A percentile compares a stretch with the other conserved stretches of the same genome.
Evolutionary conservation across 1,284 basidiomycete species (phyloP).

Genomic region (Limonomyces culmigenus): DNA sequence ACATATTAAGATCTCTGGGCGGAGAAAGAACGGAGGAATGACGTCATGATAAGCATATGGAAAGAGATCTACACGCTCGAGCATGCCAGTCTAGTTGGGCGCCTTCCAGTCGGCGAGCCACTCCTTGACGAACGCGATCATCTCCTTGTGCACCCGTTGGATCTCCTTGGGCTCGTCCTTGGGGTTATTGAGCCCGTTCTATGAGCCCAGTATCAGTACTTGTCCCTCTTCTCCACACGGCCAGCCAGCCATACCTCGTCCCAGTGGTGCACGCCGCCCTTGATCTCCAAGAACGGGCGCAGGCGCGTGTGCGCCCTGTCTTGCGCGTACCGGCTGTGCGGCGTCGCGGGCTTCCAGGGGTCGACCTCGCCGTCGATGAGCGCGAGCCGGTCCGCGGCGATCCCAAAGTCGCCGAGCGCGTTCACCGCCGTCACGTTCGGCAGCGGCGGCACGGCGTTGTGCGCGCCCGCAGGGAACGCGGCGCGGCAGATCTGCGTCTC

Average conservation of each 20-base stretch:
- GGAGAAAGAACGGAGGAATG: too few species aligned
- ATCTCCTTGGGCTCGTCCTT: conserved; percentile 66
- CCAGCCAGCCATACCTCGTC: conserved; percentile 60
- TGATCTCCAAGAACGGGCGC: conserved; percentile 79
- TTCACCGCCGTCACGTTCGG: conserved; percentile 78
- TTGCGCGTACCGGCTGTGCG: conserved; percentile 65
- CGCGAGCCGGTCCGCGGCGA: conserved; percentile 64
- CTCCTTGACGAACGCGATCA: conserved; percentile 62
- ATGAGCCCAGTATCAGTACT: background rate
- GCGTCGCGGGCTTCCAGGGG: conserved; percentile 81
- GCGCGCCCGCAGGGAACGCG: conserved; percentile 69
- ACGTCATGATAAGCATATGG: too few species aligned
- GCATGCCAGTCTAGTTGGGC: too few species aligned
- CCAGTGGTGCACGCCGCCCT: conserved; percentile 85
- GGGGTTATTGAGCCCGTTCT: conserved; percentile 40
- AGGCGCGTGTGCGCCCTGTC: conserved; percentile 54
- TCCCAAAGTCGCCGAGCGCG: conserved; percentile 55
- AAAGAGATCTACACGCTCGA: too few species aligned
- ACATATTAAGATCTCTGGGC: too few species aligned
- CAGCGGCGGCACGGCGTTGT: conserved; percentile 50
- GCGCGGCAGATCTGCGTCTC: conserved; percentile 69
- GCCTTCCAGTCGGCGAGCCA: conserved; percentile 61
- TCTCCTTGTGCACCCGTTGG: conserved; percentile 64
- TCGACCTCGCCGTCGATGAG: conserved; percentile 58
- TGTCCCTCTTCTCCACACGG: background rate